phyloP scores from a whole-genome alignment of 1,139 yeast species.

The Yamadazyma spencermartinsiae region DNA sequence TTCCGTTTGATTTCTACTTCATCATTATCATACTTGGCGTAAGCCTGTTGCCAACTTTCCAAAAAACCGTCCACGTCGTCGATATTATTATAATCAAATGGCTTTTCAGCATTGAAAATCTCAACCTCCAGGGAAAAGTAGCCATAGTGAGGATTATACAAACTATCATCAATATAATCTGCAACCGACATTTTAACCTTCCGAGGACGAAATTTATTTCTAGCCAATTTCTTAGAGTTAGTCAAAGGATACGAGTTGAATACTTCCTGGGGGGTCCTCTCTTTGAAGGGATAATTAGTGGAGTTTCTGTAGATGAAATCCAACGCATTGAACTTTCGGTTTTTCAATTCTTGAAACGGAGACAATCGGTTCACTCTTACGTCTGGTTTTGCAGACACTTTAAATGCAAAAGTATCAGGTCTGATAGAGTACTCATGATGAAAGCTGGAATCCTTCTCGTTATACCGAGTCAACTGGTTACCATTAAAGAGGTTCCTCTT shows the following conservation, averaged over 20 bases:
- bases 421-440: slow-evolving; percentile 50
- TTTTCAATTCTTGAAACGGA: slow-evolving; percentile 29
- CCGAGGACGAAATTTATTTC: slow-evolving; percentile 53
- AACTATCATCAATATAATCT: slow-evolving; percentile 82
- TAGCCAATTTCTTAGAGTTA: slow-evolving; percentile 48
- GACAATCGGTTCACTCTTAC: slow-evolving; percentile 10
- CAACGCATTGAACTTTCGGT: slow-evolving; percentile 28
- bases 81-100: slow-evolving; percentile 60
- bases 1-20: slow-evolving; percentile 17
- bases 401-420: slow-evolving; percentile 51
- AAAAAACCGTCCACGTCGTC: slow-evolving; percentile 70
- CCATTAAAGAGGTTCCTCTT: slow-evolving; percentile 13
- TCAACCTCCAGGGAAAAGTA: slow-evolving; percentile 79
- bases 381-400: slow-evolving; percentile 24
- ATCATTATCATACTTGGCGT: slow-evolving; percentile 50
- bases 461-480: slow-evolving; percentile 12
- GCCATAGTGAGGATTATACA: slow-evolving; percentile 80
- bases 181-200: slow-evolving; percentile 68
- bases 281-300: slow-evolving; percentile 46
- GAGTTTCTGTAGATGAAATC: slow-evolving; percentile 43
- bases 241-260: slow-evolving; percentile 40
- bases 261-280: slow-evolving; percentile 41
- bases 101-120: slow-evolving; percentile 58
- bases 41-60: slow-evolving; percentile 68
- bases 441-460: slow-evolving; percentile 26